Base-by-base conservation (phyloP, 192 early-diverging fungal genomes). In the Podila horticola region DNA sequence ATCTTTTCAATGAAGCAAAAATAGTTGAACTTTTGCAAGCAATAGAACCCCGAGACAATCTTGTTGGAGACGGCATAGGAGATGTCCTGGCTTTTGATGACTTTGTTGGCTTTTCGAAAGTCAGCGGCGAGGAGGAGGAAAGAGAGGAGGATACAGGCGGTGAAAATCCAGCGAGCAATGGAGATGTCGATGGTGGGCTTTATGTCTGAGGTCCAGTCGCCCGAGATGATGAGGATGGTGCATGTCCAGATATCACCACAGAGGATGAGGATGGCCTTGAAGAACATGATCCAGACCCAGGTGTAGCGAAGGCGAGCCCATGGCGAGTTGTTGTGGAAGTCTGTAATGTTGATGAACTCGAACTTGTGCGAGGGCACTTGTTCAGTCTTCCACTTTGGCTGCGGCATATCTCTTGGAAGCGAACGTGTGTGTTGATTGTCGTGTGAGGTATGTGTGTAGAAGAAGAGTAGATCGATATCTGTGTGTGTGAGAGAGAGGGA, bases 1-100 rank as follows among this genome's bases (percentile, higher is more conserved):
- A 96, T 91, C 60, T 89, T 84, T 19, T 76, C 63, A 60, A 96
- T 95, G 30, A 96, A 89, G 82, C 95, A 96, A 71, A 89, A 96
- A 77, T 95, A 89, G 17, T 89, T 69, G 72, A 91, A 95, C n/a
- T 88, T 90, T 52, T 85, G 84, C 45, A 95, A 51, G 62, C 86
- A 88, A 66, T 94, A 93, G 82, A 87, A 93, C 59, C 90, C 82
- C 67, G 90, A 94, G 19, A 92, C 92, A 24, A 93, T 85, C 62
- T 82, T 72, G 64, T 85, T 90, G 17, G 93, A 94, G 36, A 91
- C 90, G 4, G 93, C 90, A 67, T 90, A 92, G 0, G 91, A 89
- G 71, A 96, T 95, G 74, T 95, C 93, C 38, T 84, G 67, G 8
- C 90, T 86, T 34, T 75, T 81, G 64, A 93, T 87, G 58, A 95